Conservation (phyloP, 805 yeast species). For the Wickerhamiella vanderwaltii region DNA sequence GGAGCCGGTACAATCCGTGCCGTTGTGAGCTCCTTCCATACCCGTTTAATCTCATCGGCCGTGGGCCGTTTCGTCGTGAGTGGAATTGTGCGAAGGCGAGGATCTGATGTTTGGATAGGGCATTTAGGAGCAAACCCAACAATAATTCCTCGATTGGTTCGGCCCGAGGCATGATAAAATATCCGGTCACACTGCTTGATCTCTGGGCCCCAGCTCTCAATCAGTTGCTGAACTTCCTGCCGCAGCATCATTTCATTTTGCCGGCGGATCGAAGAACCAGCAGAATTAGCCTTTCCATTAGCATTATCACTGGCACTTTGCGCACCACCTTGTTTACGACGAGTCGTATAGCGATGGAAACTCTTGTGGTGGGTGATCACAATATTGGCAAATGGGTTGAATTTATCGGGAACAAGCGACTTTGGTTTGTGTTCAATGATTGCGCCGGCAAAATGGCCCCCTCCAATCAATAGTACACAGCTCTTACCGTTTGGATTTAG, state of each 20-base stretch:
- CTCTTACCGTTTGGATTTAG: constrained; percentile 36
- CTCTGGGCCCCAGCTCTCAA: constrained; percentile 48
- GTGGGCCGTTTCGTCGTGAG: constrained; percentile 88
- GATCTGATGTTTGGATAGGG: constrained; percentile 43
- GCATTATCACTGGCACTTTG: constrained; percentile 88
- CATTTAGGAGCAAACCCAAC: constrained; percentile 47
- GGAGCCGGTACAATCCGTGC: constrained; percentile 47
- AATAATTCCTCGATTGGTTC: constrained; percentile 48
- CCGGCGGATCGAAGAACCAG: constrained; percentile 82
- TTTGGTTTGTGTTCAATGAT: constrained; percentile 59
- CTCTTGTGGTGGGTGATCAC: constrained; percentile 61
- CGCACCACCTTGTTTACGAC: constrained; percentile 96
- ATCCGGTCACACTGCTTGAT: constrained; percentile 54
- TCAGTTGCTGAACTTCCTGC: constrained; percentile 60
- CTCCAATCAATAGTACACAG: constrained; percentile 87
- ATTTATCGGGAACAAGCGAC: constrained; percentile 40
- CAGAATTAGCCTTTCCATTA: constrained; percentile 90
- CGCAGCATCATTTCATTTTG: constrained; percentile 77
- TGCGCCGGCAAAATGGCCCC: constrained; percentile 97
- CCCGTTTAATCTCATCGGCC: constrained; percentile 59
- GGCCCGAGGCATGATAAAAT: constrained; percentile 71
- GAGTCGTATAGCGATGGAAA: constrained; percentile 86
- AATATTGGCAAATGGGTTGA: constrained; percentile 35
- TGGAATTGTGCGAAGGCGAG: constrained; percentile 60
- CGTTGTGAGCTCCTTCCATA: constrained; percentile 70